Base-by-base conservation (phyloP, 2,329 filamentous ascomycete genomes). In the Xylariaceae sp. region DNA sequence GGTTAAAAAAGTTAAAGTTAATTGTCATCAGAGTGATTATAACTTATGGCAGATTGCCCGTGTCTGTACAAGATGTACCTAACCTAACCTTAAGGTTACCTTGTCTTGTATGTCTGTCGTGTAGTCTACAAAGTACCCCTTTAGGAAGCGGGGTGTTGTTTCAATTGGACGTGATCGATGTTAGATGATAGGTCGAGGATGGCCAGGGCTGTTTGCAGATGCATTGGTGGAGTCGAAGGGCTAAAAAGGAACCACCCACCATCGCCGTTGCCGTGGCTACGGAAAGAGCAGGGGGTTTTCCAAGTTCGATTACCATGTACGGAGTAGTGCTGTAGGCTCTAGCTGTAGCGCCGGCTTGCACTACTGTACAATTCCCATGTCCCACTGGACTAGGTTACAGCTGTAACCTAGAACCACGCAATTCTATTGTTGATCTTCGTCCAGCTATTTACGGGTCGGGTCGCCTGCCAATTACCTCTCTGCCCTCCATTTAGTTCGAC, bases 201-300 rank as follows among this genome's bases (percentile, higher is more conserved):
- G 27, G n/a, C n/a, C 13, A 12, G n/a, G n/a, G n/a, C n/a, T n/a
- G 8, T 4, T 24, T 18, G 14, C 30, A 16, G 18, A 23, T 36
- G 24, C 15, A 14, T 21, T 17, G n/a, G 30, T 36, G 35, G 40
- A 34, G 23, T 15, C 15, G n/a, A n/a, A n/a, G 5, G 14, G 23
- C 16, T 13, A 11, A 24, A 24, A 5, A n/a, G 28, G 38, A 44
- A 42, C 40, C 43, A 46, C 41, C 43, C 11, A 6, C 11, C 6
- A 32, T 9, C 11, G 32, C 42, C n/a, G 54, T 56, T 56, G 52
- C 52, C 43, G 43, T 55, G 46, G 52, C 43, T 41, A 56, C 39
- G 13, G 11, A 17, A 4, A 31, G n/a, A 11, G 11, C 12, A 15
- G 29, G 29, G 4, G 29, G 4, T 24, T 11, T 24, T 24, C 7